phyloP scores from a whole-genome alignment of 2,329 filamentous ascomycete species.

The Phaeosphaeriaceae sp. region DNA sequence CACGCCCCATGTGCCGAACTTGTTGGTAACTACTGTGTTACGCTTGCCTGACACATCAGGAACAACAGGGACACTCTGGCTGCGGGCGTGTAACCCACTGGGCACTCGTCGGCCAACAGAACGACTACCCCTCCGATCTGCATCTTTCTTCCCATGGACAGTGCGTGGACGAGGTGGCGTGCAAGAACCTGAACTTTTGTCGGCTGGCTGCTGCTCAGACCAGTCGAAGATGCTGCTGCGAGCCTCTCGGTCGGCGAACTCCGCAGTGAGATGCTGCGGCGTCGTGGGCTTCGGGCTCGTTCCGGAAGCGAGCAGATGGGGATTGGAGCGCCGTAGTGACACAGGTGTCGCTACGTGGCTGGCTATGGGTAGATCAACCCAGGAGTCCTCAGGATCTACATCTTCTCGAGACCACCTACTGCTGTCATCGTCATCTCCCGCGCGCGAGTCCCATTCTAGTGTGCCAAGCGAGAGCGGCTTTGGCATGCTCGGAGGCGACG shows the following conservation, averaged over 20 bases:
- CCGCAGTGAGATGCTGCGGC: slow-evolving; percentile 45
- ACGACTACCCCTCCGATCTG: slow-evolving; percentile 74
- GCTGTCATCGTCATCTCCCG: slow-evolving; percentile 48
- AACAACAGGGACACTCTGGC: slow-evolving; percentile 78
- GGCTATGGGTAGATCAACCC: slow-evolving; percentile 48
- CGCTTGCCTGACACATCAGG: slow-evolving; percentile 65
- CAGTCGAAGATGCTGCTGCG: slow-evolving; percentile 79
- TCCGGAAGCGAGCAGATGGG: slow-evolving; percentile 34
- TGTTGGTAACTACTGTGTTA: slow-evolving; percentile 64
- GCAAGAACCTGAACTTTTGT: slow-evolving; percentile 66
- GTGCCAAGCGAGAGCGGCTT: slow-evolving; percentile 50
- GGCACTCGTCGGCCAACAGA: slow-evolving; percentile 71
- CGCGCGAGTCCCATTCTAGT: slow-evolving; percentile 49
- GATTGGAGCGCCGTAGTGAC: slow-evolving; percentile 42
- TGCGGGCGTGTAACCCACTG: slow-evolving; percentile 75
- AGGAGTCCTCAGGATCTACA: slow-evolving; percentile 45
- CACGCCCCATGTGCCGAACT: slow-evolving; percentile 83
- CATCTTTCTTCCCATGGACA: slow-evolving; percentile 76
- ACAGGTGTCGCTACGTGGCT: slow-evolving; percentile 40
- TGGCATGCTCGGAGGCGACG: slow-evolving; percentile 55
- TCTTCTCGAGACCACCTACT: slow-evolving; percentile 53
- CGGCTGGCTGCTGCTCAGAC: slow-evolving; percentile 70
- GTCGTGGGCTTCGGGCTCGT: slow-evolving; percentile 48
- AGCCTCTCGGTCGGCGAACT: slow-evolving; percentile 50
- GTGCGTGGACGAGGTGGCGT: slow-evolving; percentile 73